phyloP scores from a whole-genome alignment of 176 grass and related monocot species.

The Elymus sibiricus region DNA sequence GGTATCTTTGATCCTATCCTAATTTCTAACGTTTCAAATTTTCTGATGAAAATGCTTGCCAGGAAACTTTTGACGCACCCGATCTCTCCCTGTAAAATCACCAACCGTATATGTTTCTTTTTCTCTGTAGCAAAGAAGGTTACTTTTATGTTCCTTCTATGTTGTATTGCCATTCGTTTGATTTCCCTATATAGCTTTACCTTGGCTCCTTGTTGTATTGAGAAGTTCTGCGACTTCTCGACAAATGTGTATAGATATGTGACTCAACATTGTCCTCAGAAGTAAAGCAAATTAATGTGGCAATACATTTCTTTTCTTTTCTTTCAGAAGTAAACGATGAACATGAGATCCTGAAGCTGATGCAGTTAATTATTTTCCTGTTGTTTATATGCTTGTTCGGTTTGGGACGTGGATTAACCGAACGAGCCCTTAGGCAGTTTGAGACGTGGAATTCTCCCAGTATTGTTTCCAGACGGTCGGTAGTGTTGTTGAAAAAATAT shows the following conservation, averaged over 20 bases:
- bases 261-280: conserved; percentile 40
- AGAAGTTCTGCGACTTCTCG: conserved; percentile 42
- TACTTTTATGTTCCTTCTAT: conserved; percentile 62
- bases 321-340: conserved; percentile 6
- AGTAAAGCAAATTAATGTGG: conserved; percentile 4
- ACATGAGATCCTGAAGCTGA: background rate
- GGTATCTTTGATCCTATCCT: background rate
- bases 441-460: too few species aligned
- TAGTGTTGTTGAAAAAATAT: too few species aligned
- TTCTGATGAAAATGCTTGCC: conserved; percentile 22
- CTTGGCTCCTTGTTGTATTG: conserved; percentile 25
- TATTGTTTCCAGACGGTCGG: too few species aligned
- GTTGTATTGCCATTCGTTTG: conserved; percentile 47
- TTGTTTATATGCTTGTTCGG: background rate
- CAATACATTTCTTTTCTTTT: conserved; percentile 29
- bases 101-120: conserved; percentile 44
- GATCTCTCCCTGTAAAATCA: conserved; percentile 57
- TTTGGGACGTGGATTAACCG: background rate
- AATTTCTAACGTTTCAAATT: background rate
- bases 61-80: conserved; percentile 49
- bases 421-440: too few species aligned
- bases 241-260: conserved; percentile 71
- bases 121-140: conserved; percentile 62
- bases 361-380: background rate
- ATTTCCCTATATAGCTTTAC: conserved; percentile 24